Percentiles rank a stretch among this genome's conserved stretches.
phyloP scores from a whole-genome alignment of 257 asterid genomes.

The Solanum arcanum region DNA sequence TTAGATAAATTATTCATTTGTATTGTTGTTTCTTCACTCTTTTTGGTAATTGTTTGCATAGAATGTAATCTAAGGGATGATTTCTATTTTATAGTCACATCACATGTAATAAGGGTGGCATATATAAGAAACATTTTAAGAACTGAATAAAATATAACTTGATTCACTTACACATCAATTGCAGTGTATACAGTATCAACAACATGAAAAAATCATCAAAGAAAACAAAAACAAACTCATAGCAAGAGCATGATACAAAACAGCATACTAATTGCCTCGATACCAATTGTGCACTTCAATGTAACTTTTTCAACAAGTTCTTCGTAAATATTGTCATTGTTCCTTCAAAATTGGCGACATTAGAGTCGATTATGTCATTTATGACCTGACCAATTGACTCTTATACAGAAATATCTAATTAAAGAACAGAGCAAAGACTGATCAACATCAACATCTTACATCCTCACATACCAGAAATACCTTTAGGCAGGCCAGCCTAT shows the following conservation, averaged over 20 bases:
- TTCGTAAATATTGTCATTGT: constrained; percentile 74
- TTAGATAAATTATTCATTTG: not conserved
- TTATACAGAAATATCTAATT: constrained; percentile 42
- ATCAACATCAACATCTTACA: constrained; percentile 6
- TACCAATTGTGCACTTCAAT: constrained; percentile 55
- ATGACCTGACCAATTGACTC: not conserved
- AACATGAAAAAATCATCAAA: constrained; percentile 26
- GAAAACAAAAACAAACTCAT: constrained; percentile 33
- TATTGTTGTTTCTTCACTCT: not conserved
- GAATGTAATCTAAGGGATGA: not conserved
- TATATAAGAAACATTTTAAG: not conserved
- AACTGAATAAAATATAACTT: not conserved
- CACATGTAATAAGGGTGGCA: not conserved
- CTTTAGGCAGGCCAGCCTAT: constrained; percentile 64
- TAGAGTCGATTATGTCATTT: not conserved
- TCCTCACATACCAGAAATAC: constrained; percentile 82
- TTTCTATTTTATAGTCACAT: not conserved
- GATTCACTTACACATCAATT: not conserved
- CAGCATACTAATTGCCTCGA: not conserved
- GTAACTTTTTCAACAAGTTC: constrained; percentile 83
- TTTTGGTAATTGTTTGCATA: not conserved
- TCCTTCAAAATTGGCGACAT: constrained; percentile 32
- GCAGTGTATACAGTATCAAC: not conserved
- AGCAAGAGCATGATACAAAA: not conserved
- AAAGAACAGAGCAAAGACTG: not conserved